Conservation (phyloP, 2,329 filamentous ascomycete species). For the Penicillium sp. region DNA sequence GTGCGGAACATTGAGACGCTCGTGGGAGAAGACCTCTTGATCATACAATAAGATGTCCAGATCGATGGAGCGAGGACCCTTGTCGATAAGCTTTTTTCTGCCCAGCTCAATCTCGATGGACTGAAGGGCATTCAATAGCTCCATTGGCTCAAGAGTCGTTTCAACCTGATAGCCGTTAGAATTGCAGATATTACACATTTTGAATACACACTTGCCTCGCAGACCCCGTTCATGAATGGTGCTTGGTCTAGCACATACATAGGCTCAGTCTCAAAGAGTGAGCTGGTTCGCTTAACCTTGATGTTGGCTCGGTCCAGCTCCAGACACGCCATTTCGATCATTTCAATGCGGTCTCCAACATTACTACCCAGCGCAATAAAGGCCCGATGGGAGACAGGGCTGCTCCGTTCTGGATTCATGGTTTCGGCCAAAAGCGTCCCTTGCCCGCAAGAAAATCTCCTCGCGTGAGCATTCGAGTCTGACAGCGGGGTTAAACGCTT, state of each 20-base stretch:
- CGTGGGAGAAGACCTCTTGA: constrained; percentile 61
- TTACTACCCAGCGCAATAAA: constrained; percentile 93
- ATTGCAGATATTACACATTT: background rate
- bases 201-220: constrained; percentile 64
- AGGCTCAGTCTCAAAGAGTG: constrained; percentile 88
- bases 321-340: constrained; percentile 80
- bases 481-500: constrained; percentile 8
- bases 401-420: constrained; percentile 9
- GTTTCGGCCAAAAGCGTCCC: constrained; percentile 8
- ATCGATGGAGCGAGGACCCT: constrained; percentile 92
- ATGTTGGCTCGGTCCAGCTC: constrained; percentile 74
- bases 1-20: constrained; percentile 81
- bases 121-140: constrained; percentile 77
- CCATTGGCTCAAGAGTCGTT: constrained; percentile 71
- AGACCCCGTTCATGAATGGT: constrained; percentile 86
- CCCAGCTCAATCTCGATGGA: constrained; percentile 78
- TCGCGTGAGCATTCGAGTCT: constrained; percentile 9
- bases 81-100: constrained; percentile 80
- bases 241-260: constrained; percentile 95
- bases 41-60: constrained; percentile 87
- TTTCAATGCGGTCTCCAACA: constrained; percentile 76
- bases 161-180: constrained; percentile 60
- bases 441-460: constrained; percentile 20
- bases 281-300: constrained; percentile 74
- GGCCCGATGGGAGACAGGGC: constrained; percentile 46